Conservation (phyloP, 495 filamentous ascomycete genomes). For the Sphaerosporella brunnea region DNA sequence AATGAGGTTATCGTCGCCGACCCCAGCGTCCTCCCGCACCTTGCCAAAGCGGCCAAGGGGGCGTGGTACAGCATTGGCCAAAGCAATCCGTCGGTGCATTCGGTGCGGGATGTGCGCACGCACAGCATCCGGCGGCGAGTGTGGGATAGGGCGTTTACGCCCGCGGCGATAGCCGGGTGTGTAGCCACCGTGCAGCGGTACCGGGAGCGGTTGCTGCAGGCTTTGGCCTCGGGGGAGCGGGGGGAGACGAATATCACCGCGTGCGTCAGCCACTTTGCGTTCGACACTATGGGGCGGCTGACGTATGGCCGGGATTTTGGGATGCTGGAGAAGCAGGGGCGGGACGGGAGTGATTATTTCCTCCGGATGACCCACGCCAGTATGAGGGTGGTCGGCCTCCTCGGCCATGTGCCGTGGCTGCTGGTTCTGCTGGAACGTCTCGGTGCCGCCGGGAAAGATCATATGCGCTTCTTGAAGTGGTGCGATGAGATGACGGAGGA, state of each 20-base stretch:
- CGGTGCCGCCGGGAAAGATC: slow-evolving; percentile 2
- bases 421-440: slow-evolving; percentile 4
- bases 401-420: slow-evolving; percentile 6
- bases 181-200: slow-evolving; percentile 1
- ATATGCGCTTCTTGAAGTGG: slow-evolving; percentile 5
- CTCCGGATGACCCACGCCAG: slow-evolving; percentile 8
- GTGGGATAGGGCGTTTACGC: slow-evolving; percentile 8
- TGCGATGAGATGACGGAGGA: slow-evolving; percentile 6
- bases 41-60: slow-evolving; percentile 9
- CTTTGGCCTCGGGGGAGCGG: slow-evolving; percentile 9
- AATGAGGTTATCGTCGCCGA: slow-evolving; percentile 7
- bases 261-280: slow-evolving; percentile 22
- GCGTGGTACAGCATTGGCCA: slow-evolving; percentile 4
- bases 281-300: slow-evolving; percentile 27
- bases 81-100: slow-evolving; percentile 1
- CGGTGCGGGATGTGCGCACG: slow-evolving; percentile 1
- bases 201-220: background rate
- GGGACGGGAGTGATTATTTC: slow-evolving; percentile 9
- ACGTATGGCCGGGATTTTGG: slow-evolving; percentile 23
- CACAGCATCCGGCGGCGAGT: slow-evolving; percentile 7
- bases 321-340: slow-evolving; percentile 14
- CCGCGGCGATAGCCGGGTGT: slow-evolving; percentile 1
- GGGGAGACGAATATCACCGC: slow-evolving; percentile 16
- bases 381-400: slow-evolving; percentile 1
- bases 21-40: slow-evolving; percentile 1